These are phyloP conservation scores for Rhynchosporium agropyri DNA, from an alignment of 2,329 filamentous ascomycete species.

Conservation along the genomic window DNA sequence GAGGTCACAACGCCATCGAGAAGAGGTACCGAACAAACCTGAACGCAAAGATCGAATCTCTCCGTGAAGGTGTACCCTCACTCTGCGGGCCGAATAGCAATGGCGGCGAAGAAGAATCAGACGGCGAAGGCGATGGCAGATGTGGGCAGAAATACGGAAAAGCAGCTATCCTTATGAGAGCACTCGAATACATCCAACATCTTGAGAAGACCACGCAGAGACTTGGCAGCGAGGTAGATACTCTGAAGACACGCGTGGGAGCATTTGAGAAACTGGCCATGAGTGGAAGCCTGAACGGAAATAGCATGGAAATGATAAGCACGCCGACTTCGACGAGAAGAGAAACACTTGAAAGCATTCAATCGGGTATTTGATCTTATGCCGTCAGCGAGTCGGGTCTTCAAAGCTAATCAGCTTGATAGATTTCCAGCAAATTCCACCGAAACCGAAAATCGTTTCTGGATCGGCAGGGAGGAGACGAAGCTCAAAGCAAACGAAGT, in stretches of 20 bases:
- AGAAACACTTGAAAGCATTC: constrained; percentile 27
- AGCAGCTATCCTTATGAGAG: constrained; percentile 32
- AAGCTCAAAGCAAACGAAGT: background rate
- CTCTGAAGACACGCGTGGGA: constrained; percentile 23
- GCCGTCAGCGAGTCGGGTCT: background rate
- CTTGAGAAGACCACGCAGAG: constrained; percentile 29
- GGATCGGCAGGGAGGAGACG: constrained; percentile 13
- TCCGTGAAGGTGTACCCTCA: constrained; percentile 26
- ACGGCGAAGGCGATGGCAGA: constrained; percentile 21
- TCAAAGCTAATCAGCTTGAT: constrained; percentile 1
- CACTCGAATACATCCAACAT: constrained; percentile 34
- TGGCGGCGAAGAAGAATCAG: constrained; percentile 17
- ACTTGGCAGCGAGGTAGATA: constrained; percentile 25
- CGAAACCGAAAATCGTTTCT: constrained; percentile 12
- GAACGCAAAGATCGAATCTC: constrained; percentile 32
- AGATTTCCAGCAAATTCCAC: constrained; percentile 21
- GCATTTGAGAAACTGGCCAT: constrained; percentile 31
- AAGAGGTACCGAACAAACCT: constrained; percentile 34
- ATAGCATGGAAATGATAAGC: constrained; percentile 7
- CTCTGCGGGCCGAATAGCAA: constrained; percentile 7
- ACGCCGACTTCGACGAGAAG: constrained; percentile 11
- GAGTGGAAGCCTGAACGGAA: constrained; percentile 22
- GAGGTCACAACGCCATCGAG: constrained; percentile 29
- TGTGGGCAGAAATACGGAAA: constrained; percentile 31
- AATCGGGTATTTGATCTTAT: constrained; percentile 21